Evolutionary conservation across 371 early-diverging fungal genomes (phyloP), one percentile per base, ranked within the genome.

Genomic region (Blastocladiella emersonii): DNA sequence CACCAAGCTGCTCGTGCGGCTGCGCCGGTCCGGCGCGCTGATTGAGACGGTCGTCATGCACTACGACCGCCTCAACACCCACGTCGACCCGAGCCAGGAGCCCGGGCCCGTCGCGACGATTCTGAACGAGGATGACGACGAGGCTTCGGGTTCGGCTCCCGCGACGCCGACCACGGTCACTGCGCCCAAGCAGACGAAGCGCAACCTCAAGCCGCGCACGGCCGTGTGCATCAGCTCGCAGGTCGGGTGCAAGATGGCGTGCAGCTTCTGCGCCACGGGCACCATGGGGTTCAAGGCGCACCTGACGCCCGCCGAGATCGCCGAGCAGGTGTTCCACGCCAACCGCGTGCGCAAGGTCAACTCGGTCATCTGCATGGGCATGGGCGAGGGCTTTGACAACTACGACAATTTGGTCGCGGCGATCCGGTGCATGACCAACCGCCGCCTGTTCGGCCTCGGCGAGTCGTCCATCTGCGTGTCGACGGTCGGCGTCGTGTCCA

Each of bases 361-460:
- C 30, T 90, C 90, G 68, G 85, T 92, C 64, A 93, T 92, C 6
- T 92, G 90, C 67, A 92, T 94, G 95, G 93, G 92, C 32, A 90
- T 90, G 78, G 95, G 86, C 36, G 95, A 94, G 66, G 93, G 92
- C 0, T 44, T 44, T 44, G 45, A 44, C 45, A 44, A 44, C 45
- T 44, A 44, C 23, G 45, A 21, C 45, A 44, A 44, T 44, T 8
- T 44, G 19, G 75, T 84, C 44, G 74, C 78, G 30, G 90, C 94
- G 1, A 76, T 93, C 51, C 64, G 76, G 23, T 75, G 82, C 21
- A 77, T 93, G 71, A 86, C 89, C 8, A 85, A 91, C 71, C 74
- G 79, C 1, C 68, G 75, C 35, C 83, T 88, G 1, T 78, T 92
- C 43, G 77, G 71, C 3, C 72, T 89, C 67, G 79, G 87, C 2